Evolutionary conservation across 2,329 filamentous ascomycete genomes (phyloP).

Genomic region (Fusarium neocosmosporiellum): DNA sequence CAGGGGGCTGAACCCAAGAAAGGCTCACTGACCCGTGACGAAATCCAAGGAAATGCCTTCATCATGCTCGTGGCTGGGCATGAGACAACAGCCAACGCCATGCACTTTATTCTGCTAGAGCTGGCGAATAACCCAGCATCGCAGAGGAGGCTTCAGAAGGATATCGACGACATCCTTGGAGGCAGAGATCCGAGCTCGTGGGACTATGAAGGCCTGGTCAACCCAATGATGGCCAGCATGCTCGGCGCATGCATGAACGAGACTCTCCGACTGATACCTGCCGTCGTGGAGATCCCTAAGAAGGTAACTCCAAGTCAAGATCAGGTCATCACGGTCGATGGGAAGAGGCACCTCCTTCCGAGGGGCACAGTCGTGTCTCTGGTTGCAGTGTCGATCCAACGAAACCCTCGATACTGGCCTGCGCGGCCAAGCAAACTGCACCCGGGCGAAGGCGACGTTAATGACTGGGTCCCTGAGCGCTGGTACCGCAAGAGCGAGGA

Average conservation of each 20-base stretch:
- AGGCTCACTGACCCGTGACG: constrained; percentile 64
- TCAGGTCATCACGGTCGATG: constrained; percentile 70
- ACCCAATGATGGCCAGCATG: constrained; percentile 74
- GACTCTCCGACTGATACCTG: constrained; percentile 77
- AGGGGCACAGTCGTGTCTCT: constrained; percentile 66
- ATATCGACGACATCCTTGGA: constrained; percentile 74
- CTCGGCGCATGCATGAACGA: constrained; percentile 82
- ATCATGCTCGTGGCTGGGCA: constrained; percentile 79
- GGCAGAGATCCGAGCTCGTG: constrained; percentile 69
- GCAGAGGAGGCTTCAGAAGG: constrained; percentile 75
- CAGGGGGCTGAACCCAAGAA: constrained; percentile 31
- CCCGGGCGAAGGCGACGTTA: constrained; percentile 64
- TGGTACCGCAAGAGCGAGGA: constrained; percentile 66
- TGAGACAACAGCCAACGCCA: constrained; percentile 81
- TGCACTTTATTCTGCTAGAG: constrained; percentile 77
- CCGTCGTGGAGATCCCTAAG: constrained; percentile 80
- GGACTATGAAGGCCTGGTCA: constrained; percentile 77
- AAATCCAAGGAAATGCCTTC: constrained; percentile 80
- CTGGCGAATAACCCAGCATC: constrained; percentile 73
- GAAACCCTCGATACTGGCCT: constrained; percentile 81
- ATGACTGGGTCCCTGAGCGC: constrained; percentile 77
- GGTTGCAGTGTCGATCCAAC: constrained; percentile 66
- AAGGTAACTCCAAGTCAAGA: constrained; percentile 59
- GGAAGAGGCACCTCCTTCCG: constrained; percentile 68
- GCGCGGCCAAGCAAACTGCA: constrained; percentile 58